Base-by-base conservation (phyloP, 148 eudicot species). In the Cornus controversa region DNA sequence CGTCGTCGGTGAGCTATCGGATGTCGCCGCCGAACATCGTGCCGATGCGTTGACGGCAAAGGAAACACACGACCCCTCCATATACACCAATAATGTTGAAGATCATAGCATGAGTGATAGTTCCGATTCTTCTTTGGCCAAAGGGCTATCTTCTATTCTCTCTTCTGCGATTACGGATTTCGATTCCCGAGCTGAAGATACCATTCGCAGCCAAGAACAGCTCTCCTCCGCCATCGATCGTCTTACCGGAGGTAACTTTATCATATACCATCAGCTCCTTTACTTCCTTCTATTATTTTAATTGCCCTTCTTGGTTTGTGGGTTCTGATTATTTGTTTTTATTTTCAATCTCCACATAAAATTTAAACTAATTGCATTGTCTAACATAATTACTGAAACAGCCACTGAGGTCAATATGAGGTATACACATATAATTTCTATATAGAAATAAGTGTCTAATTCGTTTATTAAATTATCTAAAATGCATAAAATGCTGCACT, bases 181-280 rank as follows among this genome's bases (percentile, higher is more conserved):
- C 70, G 98, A 94, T 84, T 83, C 81, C 75, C 80, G 81, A 81
- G 93, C 97, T 13, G 85, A 81, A 29, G 76, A 80, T 65, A 87
- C 88, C 24, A 54, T 79, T 70, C 63, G 75, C 9, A 92, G 94
- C 76, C 98, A 94, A 78, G 82, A 84, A 31, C 90, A 87, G 40
- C 89, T 94, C 78, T 84, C 83, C 10, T 85, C 71, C 70, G 75
- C 97, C 36, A 84, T 94, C 37, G 93, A 94, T 87, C 98, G 98
- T 66, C 98, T 94, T 75, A 90, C 94, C 29, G 73, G 83, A 70
- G 97, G 97, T 92, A 68, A 58, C 40, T 22, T 13, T 36, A 15
- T 9, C 36, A 26, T 58, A 11, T 50, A 50, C 57, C 57, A 0
- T 3, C 57, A 50, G 4, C 57, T 5, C 60, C 9, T 5, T 27